Conservation (phyloP, 495 filamentous ascomycete species). For the Neurospora cerealis region DNA sequence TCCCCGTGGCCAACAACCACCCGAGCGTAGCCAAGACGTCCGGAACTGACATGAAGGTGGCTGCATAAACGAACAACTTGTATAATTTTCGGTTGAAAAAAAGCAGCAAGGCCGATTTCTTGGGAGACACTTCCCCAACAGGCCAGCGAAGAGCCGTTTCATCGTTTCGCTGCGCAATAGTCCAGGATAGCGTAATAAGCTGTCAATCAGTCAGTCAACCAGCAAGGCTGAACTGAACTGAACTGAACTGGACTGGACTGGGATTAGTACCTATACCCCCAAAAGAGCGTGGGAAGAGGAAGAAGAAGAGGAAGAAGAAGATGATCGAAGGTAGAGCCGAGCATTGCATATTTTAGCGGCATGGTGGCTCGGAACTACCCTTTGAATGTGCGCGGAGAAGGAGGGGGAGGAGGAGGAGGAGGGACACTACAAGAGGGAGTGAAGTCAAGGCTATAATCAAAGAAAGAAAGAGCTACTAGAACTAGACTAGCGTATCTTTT, state of each 20-base stretch:
- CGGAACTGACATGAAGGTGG: constrained; percentile 13
- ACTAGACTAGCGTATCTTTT: neutral
- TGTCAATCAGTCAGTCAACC: neutral
- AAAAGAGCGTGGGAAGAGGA: neutral
- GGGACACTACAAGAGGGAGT: neutral
- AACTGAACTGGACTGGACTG: neutral
- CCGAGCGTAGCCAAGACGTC: constrained; percentile 16
- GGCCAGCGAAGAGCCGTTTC: neutral
- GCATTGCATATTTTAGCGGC: neutral
- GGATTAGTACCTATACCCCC: neutral
- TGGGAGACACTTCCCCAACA: neutral
- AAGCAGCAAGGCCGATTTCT: neutral
- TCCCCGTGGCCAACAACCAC: neutral
- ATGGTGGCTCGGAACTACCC: neutral
- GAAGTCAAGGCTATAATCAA: neutral
- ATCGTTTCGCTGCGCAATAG: neutral
- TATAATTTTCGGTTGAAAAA: neutral
- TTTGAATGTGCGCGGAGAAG: neutral
- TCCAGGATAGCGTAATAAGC: neutral
- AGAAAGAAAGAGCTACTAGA: neutral
- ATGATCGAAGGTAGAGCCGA: neutral
- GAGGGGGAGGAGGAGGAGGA: neutral
- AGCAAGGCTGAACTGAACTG: neutral
- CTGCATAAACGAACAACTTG: constrained; percentile 11
- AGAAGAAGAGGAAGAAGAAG: neutral